A percentile compares a stretch with the other conserved stretches of the same genome.
Evolutionary conservation across 2,329 filamentous ascomycete species (phyloP).

Genomic region (Ophiostoma quercus): DNA sequence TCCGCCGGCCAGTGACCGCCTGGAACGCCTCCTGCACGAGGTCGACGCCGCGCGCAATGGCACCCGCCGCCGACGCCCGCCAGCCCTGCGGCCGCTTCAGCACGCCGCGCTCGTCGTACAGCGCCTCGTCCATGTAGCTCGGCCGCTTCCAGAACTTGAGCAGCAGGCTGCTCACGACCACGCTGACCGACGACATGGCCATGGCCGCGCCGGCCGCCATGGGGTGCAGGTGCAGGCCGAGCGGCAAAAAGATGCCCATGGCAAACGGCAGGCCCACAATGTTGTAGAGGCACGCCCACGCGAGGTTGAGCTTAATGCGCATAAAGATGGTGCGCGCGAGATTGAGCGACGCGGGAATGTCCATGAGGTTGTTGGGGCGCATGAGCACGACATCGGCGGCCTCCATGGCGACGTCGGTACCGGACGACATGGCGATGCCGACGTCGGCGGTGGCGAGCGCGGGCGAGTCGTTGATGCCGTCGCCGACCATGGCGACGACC

Average conservation of each 20-base stretch:
- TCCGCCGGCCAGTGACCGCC: slow-evolving; percentile 34
- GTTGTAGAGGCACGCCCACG: slow-evolving; percentile 94
- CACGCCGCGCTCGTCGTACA: slow-evolving; percentile 53
- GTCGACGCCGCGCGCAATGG: slow-evolving; percentile 43
- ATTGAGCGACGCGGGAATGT: slow-evolving; percentile 80
- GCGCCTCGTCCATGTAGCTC: slow-evolving; percentile 73
- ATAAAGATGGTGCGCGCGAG: slow-evolving; percentile 80
- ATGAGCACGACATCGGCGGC: slow-evolving; percentile 95
- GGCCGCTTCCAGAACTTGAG: slow-evolving; percentile 84
- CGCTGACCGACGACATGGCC: slow-evolving; percentile 83
- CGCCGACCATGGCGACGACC: slow-evolving; percentile 91
- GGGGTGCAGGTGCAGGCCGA: slow-evolving; percentile 81
- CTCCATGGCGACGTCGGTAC: slow-evolving; percentile 96
- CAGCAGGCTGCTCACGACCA: slow-evolving; percentile 76
- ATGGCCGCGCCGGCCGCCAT: slow-evolving; percentile 94
- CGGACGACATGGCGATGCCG: slow-evolving; percentile 85
- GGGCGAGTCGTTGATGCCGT: slow-evolving; percentile 97
- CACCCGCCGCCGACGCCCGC: slow-evolving; percentile 37
- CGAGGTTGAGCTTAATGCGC: slow-evolving; percentile 88
- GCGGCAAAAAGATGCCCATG: slow-evolving; percentile 91
- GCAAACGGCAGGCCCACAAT: slow-evolving; percentile 85
- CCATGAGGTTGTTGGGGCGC: slow-evolving; percentile 84
- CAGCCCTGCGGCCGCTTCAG: slow-evolving; percentile 36
- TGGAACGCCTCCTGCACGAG: slow-evolving; percentile 30
- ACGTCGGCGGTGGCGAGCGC: slow-evolving; percentile 88